Base-by-base conservation (phyloP, 768 basidiomycete species). In the Rhodosporidiobolus odoratus region DNA sequence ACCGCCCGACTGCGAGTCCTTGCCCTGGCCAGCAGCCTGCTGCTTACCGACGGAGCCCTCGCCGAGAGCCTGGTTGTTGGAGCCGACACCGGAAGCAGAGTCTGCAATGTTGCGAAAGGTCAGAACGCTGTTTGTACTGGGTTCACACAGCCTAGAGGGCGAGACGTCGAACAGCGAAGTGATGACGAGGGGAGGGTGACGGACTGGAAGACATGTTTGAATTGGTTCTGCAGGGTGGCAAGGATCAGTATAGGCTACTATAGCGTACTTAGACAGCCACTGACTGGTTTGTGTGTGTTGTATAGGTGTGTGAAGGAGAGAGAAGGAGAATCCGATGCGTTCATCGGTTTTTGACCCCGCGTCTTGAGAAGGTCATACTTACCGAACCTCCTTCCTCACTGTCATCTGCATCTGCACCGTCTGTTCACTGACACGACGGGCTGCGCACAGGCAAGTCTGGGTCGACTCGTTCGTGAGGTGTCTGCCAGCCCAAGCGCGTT, bases 181-280 rank as follows among this genome's bases (percentile, higher is more conserved):
- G 43, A 10, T 15, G n/a, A 35, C 4, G 50, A 40, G n/a, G 1
- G 35, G 21, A n/a, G 4, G 52, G 27, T 16, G 54, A 32, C 67
- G 61, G 34, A 71, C 69, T 65, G 43, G 69, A 71, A 43, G 69
- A 71, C 69, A 65, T 70, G 58, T 16, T 37, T 10, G 9, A 19
- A 27, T 0, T 6, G 10, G 27, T 25, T 56, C 40, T 15, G 53
- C 5, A 23, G 5, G 32, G 13, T n/a, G 17, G 57, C 17, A n/a
- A 27, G 34, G n/a, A 4, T 21, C 23, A 32, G 38, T 40, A 45
- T n/a, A 6, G 9, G 58, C 25, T 48, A 9, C 32, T 34, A 1
- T 3, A 10, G 32, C 19, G n/a, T 41, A 9, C 27, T 53, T n/a
- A n/a, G 12, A 50, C 9, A 23, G 13, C 27, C 48, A 23, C 23